These are phyloP conservation scores for Pinus taeda DNA, from an alignment of 75 land plant genomes.

Conservation along the genomic window DNA sequence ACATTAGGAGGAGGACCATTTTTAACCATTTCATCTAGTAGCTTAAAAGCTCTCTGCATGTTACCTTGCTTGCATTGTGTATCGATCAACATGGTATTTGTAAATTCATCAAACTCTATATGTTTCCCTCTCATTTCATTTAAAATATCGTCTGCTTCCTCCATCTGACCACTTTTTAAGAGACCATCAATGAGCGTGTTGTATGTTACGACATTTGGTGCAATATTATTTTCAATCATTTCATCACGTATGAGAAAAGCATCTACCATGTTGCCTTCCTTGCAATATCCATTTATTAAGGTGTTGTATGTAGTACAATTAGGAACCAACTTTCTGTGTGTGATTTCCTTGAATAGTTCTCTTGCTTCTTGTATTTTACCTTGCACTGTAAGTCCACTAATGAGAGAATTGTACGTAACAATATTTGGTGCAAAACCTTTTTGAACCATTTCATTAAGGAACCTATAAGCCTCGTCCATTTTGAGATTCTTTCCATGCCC, in stretches of 20 bases:
- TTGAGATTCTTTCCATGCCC: no score
- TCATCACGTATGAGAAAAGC: slow-evolving; percentile 12
- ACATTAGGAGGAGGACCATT: slow-evolving; percentile 17
- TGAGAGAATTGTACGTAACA: slow-evolving; percentile 17
- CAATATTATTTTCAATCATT: slow-evolving; percentile 7
- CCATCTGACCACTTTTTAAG: slow-evolving; percentile 10
- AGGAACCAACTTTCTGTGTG: slow-evolving; percentile 5
- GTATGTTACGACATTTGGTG: slow-evolving; percentile 9
- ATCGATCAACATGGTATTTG: slow-evolving; percentile 28
- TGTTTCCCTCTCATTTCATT: slow-evolving; percentile 13
- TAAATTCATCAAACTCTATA: slow-evolving; percentile 22
- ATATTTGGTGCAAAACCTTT: slow-evolving; percentile 26
- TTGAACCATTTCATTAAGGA: neutral
- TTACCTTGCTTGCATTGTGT: slow-evolving; percentile 21
- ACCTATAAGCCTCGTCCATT: no score
- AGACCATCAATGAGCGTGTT: slow-evolving; percentile 23
- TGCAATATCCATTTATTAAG: slow-evolving; percentile 26
- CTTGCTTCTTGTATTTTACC: slow-evolving; percentile 23
- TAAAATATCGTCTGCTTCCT: slow-evolving; percentile 12
- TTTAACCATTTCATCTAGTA: slow-evolving; percentile 19
- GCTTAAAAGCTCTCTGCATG: slow-evolving; percentile 16
- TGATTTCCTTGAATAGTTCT: slow-evolving; percentile 16
- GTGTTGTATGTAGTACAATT: slow-evolving; percentile 14
- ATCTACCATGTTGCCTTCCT: slow-evolving; percentile 6
- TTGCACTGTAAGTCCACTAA: slow-evolving; percentile 27